phyloP scores from a whole-genome alignment of 2,329 filamentous ascomycete species.

The Claviceps cyperi region DNA sequence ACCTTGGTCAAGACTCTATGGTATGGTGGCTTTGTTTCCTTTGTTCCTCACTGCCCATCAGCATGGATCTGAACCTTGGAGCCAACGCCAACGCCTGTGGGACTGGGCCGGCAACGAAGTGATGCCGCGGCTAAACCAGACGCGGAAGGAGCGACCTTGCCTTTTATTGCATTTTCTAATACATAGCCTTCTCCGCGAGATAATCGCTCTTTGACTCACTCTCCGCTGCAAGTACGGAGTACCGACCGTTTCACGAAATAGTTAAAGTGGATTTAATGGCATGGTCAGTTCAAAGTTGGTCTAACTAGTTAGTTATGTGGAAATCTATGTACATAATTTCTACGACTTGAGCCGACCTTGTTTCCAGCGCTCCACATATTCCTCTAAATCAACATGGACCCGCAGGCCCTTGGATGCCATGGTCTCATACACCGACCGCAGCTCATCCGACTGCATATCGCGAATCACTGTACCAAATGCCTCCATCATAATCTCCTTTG shows the following conservation, averaged over 20 bases:
- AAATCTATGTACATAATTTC: not conserved
- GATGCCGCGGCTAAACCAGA: not conserved
- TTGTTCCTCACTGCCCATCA: too few species aligned
- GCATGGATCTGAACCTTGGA: not conserved
- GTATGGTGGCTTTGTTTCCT: too few species aligned
- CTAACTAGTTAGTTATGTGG: too few species aligned
- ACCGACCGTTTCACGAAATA: too few species aligned
- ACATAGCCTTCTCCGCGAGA: too few species aligned
- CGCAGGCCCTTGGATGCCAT: constrained; percentile 35
- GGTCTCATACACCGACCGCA: constrained; percentile 32
- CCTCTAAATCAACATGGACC: constrained; percentile 37
- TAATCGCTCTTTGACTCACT: too few species aligned
- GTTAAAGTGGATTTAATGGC: too few species aligned
- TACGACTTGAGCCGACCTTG: constrained; percentile 5
- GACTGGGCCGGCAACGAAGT: not conserved
- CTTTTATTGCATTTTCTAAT: too few species aligned
- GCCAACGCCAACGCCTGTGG: not conserved
- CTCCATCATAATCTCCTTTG: constrained; percentile 35
- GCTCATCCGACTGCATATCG: constrained; percentile 32
- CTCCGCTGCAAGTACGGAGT: not conserved
- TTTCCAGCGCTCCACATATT: constrained; percentile 25
- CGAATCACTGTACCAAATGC: constrained; percentile 30
- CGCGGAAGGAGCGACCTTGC: not conserved
- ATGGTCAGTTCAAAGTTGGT: too few species aligned
- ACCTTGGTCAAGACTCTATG: too few species aligned